phyloP scores from a whole-genome alignment of 2,329 filamentous ascomycete species.

The Malbranchea zuffiana region DNA sequence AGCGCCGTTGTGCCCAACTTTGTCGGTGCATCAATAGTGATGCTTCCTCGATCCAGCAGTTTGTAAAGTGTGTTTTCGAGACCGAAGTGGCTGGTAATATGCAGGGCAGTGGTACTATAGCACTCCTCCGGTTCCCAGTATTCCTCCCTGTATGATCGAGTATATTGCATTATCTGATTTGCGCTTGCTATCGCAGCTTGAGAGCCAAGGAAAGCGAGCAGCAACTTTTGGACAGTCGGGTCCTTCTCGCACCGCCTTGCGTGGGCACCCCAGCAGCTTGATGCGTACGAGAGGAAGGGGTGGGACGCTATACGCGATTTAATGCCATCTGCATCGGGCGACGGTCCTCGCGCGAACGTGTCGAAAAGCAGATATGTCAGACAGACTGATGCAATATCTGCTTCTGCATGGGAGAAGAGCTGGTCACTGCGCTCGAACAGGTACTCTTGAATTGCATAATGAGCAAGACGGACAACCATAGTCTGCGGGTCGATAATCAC shows the following conservation, averaged over 20 bases:
- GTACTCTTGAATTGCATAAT: slow-evolving; percentile 40
- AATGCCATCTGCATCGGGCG: too few relatives aligned
- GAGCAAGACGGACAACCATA: slow-evolving; percentile 22
- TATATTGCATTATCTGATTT: slow-evolving; percentile 4
- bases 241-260: too few relatives aligned
- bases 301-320: too few relatives aligned
- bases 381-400: slow-evolving; percentile 19
- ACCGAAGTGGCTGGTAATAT: slow-evolving; percentile 4
- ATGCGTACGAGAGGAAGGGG: too few relatives aligned
- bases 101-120: slow-evolving; percentile 1
- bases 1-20: slow-evolving; percentile 1
- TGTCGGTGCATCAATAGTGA: slow-evolving; percentile 1
- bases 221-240: background rate
- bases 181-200: background rate
- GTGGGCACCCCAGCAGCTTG: background rate
- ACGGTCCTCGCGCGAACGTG: too few relatives aligned
- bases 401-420: slow-evolving; percentile 17
- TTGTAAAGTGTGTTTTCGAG: slow-evolving; percentile 1
- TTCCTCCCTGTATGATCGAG: background rate
- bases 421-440: slow-evolving; percentile 27
- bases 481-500: slow-evolving; percentile 17
- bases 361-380: slow-evolving; percentile 23
- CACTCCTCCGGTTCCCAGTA: slow-evolving; percentile 4
- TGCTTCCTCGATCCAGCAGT: background rate
- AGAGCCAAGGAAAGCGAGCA: background rate